Percentiles rank a stretch among this genome's conserved stretches.
Evolutionary conservation across 2,329 filamentous ascomycete species (phyloP).

Genomic region (Alternaria ventricosa): DNA sequence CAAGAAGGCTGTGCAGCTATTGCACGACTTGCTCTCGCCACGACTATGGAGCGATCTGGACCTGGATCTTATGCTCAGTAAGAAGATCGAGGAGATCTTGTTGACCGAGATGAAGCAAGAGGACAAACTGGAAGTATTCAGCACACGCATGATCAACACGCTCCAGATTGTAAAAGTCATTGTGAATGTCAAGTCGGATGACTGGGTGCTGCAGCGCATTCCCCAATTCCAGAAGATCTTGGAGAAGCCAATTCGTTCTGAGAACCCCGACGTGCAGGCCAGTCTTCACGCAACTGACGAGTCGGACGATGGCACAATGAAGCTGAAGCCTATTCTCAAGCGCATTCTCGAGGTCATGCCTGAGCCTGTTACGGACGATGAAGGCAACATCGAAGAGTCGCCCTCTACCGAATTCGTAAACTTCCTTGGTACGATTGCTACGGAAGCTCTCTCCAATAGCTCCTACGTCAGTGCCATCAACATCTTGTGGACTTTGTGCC

Average conservation of each 20-base stretch:
- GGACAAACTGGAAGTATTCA: slow-evolving; percentile 70
- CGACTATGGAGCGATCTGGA: slow-evolving; percentile 92
- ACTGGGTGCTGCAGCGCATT: slow-evolving; percentile 86
- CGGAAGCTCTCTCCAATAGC: slow-evolving; percentile 80
- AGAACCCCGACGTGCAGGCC: slow-evolving; percentile 92
- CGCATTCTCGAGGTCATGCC: slow-evolving; percentile 89
- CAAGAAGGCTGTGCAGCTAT: slow-evolving; percentile 80
- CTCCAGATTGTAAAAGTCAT: slow-evolving; percentile 91
- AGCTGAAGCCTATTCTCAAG: slow-evolving; percentile 75
- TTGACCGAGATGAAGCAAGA: slow-evolving; percentile 68
- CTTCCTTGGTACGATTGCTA: slow-evolving; percentile 83
- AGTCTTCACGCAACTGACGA: slow-evolving; percentile 80
- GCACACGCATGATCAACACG: slow-evolving; percentile 89
- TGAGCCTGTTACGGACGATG: slow-evolving; percentile 81
- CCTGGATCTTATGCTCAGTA: slow-evolving; percentile 81
- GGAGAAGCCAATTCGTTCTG: slow-evolving; percentile 86
- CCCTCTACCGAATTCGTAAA: slow-evolving; percentile 86
- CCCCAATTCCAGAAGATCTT: slow-evolving; percentile 82
- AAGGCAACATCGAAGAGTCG: slow-evolving; percentile 75
- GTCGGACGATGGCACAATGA: slow-evolving; percentile 66
- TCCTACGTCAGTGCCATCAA: slow-evolving; percentile 91
- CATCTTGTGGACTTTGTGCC: slow-evolving; percentile 88
- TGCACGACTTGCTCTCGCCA: slow-evolving; percentile 84
- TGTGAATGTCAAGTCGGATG: slow-evolving; percentile 83
- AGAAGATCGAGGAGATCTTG: slow-evolving; percentile 85